Conservation (phyloP, 371 early-diverging fungal species). For the Mortierella sp. region DNA sequence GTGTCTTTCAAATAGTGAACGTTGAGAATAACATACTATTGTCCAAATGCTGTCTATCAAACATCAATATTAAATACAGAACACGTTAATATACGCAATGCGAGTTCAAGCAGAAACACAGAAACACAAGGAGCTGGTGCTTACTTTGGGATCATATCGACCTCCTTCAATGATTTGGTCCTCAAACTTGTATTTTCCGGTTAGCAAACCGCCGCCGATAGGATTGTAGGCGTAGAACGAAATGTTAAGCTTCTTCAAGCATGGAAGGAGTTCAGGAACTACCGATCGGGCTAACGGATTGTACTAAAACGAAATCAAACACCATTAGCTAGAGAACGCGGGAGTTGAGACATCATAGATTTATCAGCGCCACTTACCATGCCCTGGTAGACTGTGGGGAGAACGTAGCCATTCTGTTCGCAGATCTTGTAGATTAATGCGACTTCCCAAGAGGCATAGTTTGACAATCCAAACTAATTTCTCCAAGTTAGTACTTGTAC, state of each 20-base stretch:
- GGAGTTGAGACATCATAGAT: not conserved
- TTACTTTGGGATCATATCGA: slow-evolving; percentile 15
- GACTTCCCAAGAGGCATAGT: slow-evolving; percentile 66
- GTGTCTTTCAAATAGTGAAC: too few relatives aligned
- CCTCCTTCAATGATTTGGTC: slow-evolving; percentile 3
- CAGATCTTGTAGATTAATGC: slow-evolving; percentile 59
- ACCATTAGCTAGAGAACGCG: not conserved
- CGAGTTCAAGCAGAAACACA: not conserved
- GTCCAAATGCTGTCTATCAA: not conserved
- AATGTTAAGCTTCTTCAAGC: slow-evolving; percentile 64
- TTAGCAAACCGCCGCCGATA: slow-evolving; percentile 31
- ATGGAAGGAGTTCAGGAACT: slow-evolving; percentile 69
- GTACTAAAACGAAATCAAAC: slow-evolving; percentile 57
- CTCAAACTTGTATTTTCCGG: slow-evolving; percentile 5
- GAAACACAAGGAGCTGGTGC: not conserved
- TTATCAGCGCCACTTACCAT: slow-evolving; percentile 59
- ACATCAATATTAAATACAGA: not conserved
- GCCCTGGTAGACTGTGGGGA: slow-evolving; percentile 67
- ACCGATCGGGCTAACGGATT: slow-evolving; percentile 71
- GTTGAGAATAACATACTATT: not conserved
- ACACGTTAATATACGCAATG: not conserved
- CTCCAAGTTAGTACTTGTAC: too few relatives aligned
- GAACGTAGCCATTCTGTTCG: slow-evolving; percentile 59
- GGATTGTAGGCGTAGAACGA: slow-evolving; percentile 72
- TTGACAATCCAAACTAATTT: slow-evolving; percentile 63